Evolutionary conservation across 1,139 yeast species (phyloP).

Genomic region (Blastobotrys elegans): DNA sequence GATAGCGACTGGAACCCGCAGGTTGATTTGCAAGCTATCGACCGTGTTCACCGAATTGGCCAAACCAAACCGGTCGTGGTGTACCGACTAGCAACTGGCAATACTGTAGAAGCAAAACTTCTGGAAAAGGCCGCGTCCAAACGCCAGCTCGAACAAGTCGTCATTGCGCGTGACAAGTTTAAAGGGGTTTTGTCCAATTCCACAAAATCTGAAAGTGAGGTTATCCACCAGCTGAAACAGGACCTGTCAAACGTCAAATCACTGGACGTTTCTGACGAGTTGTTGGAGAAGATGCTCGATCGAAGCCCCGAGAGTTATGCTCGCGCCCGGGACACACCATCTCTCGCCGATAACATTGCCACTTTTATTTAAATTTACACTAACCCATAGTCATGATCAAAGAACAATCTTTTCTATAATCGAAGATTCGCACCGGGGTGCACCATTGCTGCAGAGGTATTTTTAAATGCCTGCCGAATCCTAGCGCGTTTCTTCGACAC

Average conservation of each 20-base stretch:
- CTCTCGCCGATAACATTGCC: not conserved
- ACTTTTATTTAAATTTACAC: not conserved
- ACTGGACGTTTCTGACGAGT: constrained; percentile 35
- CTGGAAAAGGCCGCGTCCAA: constrained; percentile 74
- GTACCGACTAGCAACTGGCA: constrained; percentile 66
- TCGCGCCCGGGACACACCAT: not conserved
- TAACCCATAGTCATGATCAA: too few species aligned
- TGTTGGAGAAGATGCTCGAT: constrained; percentile 51
- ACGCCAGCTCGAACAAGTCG: constrained; percentile 71
- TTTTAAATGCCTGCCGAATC: too few species aligned
- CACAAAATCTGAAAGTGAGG: constrained; percentile 16
- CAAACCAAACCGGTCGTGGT: constrained; percentile 79
- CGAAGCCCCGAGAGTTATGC: constrained; percentile 46
- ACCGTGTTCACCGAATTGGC: constrained; percentile 90
- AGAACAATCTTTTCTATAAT: too few species aligned
- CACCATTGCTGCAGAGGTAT: too few species aligned
- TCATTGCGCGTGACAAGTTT: constrained; percentile 81
- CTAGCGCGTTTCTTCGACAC: too few species aligned
- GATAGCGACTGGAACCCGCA: constrained; percentile 99
- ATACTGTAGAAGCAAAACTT: constrained; percentile 79
- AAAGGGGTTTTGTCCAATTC: constrained; percentile 39
- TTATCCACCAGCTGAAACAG: constrained; percentile 17
- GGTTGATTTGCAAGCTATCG: constrained; percentile 94
- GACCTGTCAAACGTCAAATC: constrained; percentile 20
- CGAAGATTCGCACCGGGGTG: too few species aligned